Percentiles rank a stretch among this genome's conserved stretches.
Conservation (phyloP, 495 filamentous ascomycete species). For the Xylaria flabelliformis region DNA sequence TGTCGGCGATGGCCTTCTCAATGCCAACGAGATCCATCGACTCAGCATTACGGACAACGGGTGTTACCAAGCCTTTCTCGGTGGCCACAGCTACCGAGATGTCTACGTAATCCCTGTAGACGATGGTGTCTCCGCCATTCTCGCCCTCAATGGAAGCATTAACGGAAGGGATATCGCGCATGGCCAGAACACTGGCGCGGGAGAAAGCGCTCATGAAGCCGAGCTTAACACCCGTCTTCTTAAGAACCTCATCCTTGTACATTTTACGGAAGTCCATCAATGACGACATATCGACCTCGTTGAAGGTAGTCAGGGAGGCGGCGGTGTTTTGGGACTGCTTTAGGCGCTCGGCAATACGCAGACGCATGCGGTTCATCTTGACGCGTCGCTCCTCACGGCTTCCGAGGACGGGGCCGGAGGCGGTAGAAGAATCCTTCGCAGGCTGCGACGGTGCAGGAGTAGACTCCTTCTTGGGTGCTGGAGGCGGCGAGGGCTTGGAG, state of each 20-base stretch:
- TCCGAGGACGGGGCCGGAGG: constrained; percentile 59
- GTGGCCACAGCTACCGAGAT: constrained; percentile 97
- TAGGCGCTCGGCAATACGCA: constrained; percentile 93
- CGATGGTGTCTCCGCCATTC: constrained; percentile 94
- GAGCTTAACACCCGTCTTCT: constrained; percentile 96
- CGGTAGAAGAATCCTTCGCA: constrained; percentile 44
- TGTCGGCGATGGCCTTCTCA: constrained; percentile 88
- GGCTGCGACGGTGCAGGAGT: constrained; percentile 54
- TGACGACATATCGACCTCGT: constrained; percentile 99
- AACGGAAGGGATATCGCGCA: constrained; percentile 93
- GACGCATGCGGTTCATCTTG: constrained; percentile 99
- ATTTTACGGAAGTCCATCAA: constrained; percentile 95
- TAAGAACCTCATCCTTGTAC: constrained; percentile 95
- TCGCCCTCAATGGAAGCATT: constrained; percentile 98
- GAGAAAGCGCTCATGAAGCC: constrained; percentile 99
- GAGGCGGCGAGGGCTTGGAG: constrained; percentile 51
- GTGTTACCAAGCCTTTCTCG: constrained; percentile 96
- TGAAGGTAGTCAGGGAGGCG: constrained; percentile 96
- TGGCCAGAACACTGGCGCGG: constrained; percentile 86
- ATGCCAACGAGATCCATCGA: constrained; percentile 84
- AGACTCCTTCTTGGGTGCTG: constrained; percentile 53
- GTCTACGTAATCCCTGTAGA: constrained; percentile 97
- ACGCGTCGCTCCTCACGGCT: constrained; percentile 90
- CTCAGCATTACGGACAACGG: constrained; percentile 94
- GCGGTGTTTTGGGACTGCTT: constrained; percentile 99